Evolutionary conservation across 176 grass and related monocot genomes (phyloP).

Genomic region (Poa annua): DNA sequence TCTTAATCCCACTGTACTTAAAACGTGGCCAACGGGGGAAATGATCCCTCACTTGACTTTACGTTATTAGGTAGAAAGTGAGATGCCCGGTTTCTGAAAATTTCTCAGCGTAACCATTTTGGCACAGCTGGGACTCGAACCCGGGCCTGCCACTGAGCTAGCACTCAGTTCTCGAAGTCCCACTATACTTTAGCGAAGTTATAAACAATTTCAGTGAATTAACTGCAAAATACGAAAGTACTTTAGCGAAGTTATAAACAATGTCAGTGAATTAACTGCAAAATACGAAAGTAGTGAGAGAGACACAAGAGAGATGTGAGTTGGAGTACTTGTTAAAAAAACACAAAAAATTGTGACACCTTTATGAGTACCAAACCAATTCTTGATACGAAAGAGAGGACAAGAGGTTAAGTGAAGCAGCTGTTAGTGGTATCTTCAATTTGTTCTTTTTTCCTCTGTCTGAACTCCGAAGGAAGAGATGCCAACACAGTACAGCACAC

Average conservation of each 20-base stretch:
- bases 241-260: neutral
- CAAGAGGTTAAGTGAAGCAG: neutral
- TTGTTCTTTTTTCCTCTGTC: neutral
- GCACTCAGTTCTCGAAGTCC: too few species aligned
- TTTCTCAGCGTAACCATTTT: too few species aligned
- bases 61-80: too few species aligned
- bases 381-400: neutral
- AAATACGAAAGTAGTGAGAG: too few species aligned
- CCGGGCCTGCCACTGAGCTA: too few species aligned
- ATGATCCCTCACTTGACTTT: too few species aligned
- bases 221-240: too few species aligned
- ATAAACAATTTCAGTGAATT: neutral
- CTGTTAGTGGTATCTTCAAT: neutral
- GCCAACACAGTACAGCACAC: neutral
- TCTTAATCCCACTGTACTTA: too few species aligned
- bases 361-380: slow-evolving; percentile 9
- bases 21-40: too few species aligned
- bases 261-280: neutral
- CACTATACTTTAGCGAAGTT: neutral
- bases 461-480: neutral
- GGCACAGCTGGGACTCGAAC: too few species aligned
- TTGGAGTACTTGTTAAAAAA: neutral
- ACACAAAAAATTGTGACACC: neutral
- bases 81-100: too few species aligned
- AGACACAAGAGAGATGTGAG: neutral